A percentile compares a stretch with the other conserved stretches of the same genome.
Conservation (phyloP, 257 asterid genomes). For the Gentiana macrophylla region DNA sequence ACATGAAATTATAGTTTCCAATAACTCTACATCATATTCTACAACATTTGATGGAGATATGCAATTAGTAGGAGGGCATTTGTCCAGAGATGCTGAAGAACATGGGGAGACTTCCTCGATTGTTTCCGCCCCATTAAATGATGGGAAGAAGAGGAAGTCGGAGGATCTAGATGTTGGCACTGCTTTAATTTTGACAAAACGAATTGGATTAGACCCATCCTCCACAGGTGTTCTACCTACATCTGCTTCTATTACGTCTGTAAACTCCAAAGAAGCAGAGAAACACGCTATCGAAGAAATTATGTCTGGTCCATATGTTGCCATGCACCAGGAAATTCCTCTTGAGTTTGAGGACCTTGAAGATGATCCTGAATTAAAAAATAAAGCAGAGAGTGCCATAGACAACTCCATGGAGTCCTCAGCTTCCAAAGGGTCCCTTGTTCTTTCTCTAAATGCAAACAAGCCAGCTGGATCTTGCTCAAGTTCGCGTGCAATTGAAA, state of each 20-base stretch:
- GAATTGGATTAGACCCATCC: background rate
- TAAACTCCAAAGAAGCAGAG: slow-evolving; percentile 13
- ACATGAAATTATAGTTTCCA: slow-evolving; percentile 2
- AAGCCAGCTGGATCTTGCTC: slow-evolving; percentile 14
- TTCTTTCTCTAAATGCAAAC: slow-evolving; percentile 10
- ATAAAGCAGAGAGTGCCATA: slow-evolving; percentile 3
- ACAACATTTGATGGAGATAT: slow-evolving; percentile 1
- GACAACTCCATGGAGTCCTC: slow-evolving; percentile 13
- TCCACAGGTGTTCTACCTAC: slow-evolving; percentile 3
- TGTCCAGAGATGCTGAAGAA: slow-evolving; percentile 8
- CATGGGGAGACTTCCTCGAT: slow-evolving; percentile 1
- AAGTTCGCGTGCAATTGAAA: slow-evolving; percentile 14
- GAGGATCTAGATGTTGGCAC: too few relatives aligned
- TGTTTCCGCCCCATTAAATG: background rate
- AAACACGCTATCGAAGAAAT: slow-evolving; percentile 16
- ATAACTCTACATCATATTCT: slow-evolving; percentile 10
- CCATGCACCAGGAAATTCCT: slow-evolving; percentile 8
- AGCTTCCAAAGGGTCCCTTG: slow-evolving; percentile 6
- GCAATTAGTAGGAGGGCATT: slow-evolving; percentile 3
- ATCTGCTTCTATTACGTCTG: slow-evolving; percentile 6
- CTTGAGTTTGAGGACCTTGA: slow-evolving; percentile 19
- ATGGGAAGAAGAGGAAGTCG: too few relatives aligned
- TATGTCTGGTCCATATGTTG: slow-evolving; percentile 14
- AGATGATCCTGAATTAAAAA: slow-evolving; percentile 18
- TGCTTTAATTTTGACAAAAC: too few relatives aligned